These are phyloP conservation scores for Saccharomycopsis hybrid DNA, from an alignment of 1,139 yeast genomes.

Conservation along the genomic window DNA sequence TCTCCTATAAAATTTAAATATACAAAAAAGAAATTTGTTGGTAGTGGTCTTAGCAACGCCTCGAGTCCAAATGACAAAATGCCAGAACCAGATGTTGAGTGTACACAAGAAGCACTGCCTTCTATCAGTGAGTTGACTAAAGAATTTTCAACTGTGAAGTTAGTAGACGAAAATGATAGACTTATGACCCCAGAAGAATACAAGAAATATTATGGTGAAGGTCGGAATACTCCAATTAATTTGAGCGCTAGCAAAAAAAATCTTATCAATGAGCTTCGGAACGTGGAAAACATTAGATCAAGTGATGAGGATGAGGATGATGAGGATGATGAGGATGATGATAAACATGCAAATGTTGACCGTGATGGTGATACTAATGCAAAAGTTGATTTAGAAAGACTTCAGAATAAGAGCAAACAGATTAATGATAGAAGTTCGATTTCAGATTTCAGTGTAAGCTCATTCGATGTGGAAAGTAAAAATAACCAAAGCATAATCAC, in stretches of 20 bases:
- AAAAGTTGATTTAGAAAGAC: conserved; percentile 5
- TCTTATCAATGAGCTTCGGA: conserved; percentile 8
- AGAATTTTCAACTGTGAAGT: conserved; percentile 15
- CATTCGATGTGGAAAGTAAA: conserved; percentile 12
- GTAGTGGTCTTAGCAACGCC: conserved; percentile 1
- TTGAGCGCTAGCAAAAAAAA: conserved; percentile 12
- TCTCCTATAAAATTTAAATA: conserved; percentile 19
- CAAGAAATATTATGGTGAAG: conserved; percentile 5
- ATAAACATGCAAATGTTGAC: background rate
- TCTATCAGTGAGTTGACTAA: conserved; percentile 4
- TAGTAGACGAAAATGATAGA: conserved; percentile 17
- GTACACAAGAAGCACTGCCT: background rate
- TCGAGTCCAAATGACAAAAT: background rate
- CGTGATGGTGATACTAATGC: background rate
- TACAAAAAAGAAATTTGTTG: conserved; percentile 2
- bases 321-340: background rate
- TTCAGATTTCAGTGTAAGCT: conserved; percentile 6
- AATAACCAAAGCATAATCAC: conserved; percentile 13
- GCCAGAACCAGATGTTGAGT: background rate
- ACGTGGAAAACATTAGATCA: background rate
- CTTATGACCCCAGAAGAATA: conserved; percentile 20
- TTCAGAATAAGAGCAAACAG: conserved; percentile 1
- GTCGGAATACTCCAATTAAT: background rate
- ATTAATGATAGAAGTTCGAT: conserved; percentile 1
- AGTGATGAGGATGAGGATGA: background rate